A percentile compares a stretch with the other conserved stretches of the same genome.
These are phyloP conservation scores for Leccinum truebloodii DNA, from an alignment of 768 basidiomycete genomes.

Conservation along the genomic window DNA sequence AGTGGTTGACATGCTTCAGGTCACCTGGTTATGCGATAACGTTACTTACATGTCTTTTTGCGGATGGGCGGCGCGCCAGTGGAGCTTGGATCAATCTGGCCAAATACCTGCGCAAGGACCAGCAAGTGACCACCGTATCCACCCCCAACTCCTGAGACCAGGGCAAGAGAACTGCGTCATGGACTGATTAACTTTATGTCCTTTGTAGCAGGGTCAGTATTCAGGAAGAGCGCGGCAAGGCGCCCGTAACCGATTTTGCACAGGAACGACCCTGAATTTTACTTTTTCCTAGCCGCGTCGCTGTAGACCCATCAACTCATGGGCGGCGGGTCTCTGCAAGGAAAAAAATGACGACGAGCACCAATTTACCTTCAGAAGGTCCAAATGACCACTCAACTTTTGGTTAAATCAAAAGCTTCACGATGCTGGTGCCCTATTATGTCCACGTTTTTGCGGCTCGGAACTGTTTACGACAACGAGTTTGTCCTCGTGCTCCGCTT, in stretches of 20 bases:
- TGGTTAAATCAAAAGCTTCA: not conserved
- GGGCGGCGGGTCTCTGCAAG: not conserved
- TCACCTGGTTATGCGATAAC: not conserved
- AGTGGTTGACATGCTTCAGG: not conserved
- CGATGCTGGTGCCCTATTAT: constrained; percentile 1
- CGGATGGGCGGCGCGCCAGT: not conserved
- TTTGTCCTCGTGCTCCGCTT: not conserved
- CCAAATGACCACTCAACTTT: not conserved
- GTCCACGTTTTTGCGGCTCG: constrained; percentile 7
- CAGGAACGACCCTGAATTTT: constrained; percentile 8
- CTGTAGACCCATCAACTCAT: not conserved
- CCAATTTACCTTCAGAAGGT: not conserved
- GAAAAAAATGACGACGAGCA: not conserved
- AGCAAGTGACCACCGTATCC: not conserved
- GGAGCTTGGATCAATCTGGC: not conserved
- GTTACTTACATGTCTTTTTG: not conserved
- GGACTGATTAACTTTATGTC: not conserved
- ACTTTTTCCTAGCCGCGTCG: not conserved
- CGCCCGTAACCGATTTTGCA: not conserved
- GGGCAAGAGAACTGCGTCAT: not conserved
- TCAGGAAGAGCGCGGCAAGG: not conserved
- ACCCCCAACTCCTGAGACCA: not conserved
- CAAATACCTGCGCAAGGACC: not conserved
- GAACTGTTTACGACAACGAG: constrained; percentile 4
- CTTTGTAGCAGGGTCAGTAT: not conserved